These are phyloP conservation scores for Psilocybe tampanensis DNA, from an alignment of 768 basidiomycete genomes.

Conservation along the genomic window DNA sequence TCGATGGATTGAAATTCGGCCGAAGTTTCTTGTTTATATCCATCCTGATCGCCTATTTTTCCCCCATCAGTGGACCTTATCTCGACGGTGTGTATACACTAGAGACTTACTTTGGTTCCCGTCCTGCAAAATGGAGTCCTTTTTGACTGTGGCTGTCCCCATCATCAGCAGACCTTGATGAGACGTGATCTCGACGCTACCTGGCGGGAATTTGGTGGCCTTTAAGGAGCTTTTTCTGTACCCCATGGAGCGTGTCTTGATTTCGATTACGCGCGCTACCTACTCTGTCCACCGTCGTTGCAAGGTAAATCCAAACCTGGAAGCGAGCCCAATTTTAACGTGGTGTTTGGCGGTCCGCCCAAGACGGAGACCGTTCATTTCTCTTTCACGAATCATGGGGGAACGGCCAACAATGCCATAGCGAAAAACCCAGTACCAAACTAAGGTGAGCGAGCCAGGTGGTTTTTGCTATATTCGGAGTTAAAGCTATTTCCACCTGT, in stretches of 20 bases:
- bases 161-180: not conserved
- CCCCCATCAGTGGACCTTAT: not conserved
- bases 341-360: not conserved
- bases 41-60: not conserved
- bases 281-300: not conserved
- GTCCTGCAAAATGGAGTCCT: not conserved
- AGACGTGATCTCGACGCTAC: not conserved
- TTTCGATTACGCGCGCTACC: not conserved
- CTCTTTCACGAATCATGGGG: not conserved
- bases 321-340: not conserved
- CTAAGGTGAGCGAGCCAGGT: not conserved
- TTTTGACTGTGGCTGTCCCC: not conserved
- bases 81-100: not conserved
- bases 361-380: not conserved
- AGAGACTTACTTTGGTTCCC: not conserved
- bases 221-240: not conserved
- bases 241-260: not conserved
- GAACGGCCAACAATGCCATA: not conserved
- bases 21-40: not conserved
- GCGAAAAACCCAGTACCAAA: not conserved
- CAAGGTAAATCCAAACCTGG: not conserved
- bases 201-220: not conserved
- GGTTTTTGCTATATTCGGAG: not conserved
- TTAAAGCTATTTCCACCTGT: not conserved
- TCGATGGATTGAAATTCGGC: not conserved